phyloP scores from a whole-genome alignment of 2,329 filamentous ascomycete genomes.

The Penicillium brasilianum region DNA sequence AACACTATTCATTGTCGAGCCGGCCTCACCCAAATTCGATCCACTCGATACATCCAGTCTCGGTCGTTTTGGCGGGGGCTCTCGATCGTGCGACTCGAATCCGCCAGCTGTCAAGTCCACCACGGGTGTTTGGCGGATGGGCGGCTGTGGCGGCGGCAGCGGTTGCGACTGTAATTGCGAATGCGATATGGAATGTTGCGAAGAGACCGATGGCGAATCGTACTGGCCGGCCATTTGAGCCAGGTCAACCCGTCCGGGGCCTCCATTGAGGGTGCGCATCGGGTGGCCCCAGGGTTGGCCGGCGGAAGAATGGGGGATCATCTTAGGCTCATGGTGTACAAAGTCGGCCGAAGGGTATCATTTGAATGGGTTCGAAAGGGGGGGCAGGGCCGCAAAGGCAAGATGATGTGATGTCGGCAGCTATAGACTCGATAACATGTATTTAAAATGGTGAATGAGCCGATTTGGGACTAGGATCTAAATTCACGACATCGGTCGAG shows the following conservation, averaged over 20 bases:
- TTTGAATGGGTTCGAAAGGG: conserved; percentile 31
- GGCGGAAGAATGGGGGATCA: conserved; percentile 49
- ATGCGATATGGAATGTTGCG: conserved; percentile 32
- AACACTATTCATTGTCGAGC: conserved; percentile 29
- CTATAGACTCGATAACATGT: conserved; percentile 3
- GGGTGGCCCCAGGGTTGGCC: conserved; percentile 47
- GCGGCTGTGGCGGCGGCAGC: conserved; percentile 22
- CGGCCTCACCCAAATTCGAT: conserved; percentile 29
- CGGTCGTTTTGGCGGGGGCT: conserved; percentile 44
- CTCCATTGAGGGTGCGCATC: conserved; percentile 39
- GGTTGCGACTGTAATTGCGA: conserved; percentile 15
- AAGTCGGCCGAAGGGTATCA: conserved; percentile 25
- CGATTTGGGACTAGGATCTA: background rate
- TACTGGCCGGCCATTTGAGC: conserved; percentile 31
- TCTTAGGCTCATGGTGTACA: conserved; percentile 46
- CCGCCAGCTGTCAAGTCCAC: conserved; percentile 44
- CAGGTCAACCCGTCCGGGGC: conserved; percentile 34
- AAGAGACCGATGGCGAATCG: conserved; percentile 33
- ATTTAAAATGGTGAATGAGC: conserved; percentile 3
- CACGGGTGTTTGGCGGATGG: conserved; percentile 37
- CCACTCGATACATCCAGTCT: conserved; percentile 40
- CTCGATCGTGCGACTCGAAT: conserved; percentile 39
- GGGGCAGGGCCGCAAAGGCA: background rate
- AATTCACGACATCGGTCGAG: conserved; percentile 1
- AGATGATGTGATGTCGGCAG: background rate